Evolutionary conservation across 176 grass and related monocot species (phyloP).

Genomic region (Thinopyrum elongatum): DNA sequence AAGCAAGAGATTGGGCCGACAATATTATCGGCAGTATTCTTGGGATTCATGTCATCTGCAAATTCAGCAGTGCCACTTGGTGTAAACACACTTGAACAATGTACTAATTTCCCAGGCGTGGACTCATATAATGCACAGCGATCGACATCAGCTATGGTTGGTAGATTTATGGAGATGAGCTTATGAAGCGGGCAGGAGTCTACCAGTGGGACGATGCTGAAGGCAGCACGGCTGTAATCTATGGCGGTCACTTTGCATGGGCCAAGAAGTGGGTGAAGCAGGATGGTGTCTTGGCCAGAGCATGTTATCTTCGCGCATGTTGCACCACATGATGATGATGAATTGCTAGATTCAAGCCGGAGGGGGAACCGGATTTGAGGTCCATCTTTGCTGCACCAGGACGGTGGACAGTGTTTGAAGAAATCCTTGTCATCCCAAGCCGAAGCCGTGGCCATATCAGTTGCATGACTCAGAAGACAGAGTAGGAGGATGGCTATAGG

Average conservation of each 20-base stretch:
- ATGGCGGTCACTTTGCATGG: too few relatives aligned
- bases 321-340: not conserved
- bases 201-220: not conserved
- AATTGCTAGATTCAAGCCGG: conserved; percentile 15
- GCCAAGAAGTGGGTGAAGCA: conserved; percentile 4
- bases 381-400: not conserved
- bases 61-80: too few relatives aligned
- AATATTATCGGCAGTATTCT: too few relatives aligned
- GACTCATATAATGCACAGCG: too few relatives aligned
- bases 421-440: conserved; percentile 3
- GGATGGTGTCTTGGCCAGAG: conserved; percentile 27
- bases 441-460: not conserved
- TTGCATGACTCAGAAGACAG: conserved; percentile 1
- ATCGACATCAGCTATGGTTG: too few relatives aligned
- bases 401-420: not conserved
- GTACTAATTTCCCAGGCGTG: too few relatives aligned
- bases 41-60: too few relatives aligned
- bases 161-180: too few relatives aligned
- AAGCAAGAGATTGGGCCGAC: too few relatives aligned
- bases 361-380: not conserved
- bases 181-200: not conserved
- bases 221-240: too few relatives aligned
- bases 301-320: conserved; percentile 30
- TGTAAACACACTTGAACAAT: too few relatives aligned
- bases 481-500: too few relatives aligned